phyloP scores from a whole-genome alignment of 441 rosid genomes.

The Mallotus japonicus region DNA sequence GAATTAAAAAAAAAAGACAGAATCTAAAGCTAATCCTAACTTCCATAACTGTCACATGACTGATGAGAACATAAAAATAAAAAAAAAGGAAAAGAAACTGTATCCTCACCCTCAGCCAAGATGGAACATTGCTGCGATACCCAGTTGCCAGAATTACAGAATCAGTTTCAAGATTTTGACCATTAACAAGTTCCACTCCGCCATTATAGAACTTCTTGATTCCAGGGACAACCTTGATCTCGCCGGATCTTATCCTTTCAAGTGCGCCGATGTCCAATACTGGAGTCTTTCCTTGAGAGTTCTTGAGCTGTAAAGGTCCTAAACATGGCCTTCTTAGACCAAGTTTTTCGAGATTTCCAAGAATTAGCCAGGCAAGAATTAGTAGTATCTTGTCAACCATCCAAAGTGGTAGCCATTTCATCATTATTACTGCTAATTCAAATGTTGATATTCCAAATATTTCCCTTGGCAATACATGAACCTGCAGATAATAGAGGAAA shows the following conservation, averaged over 20 bases:
- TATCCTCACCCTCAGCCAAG: conserved; percentile 70
- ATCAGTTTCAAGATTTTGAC: conserved; percentile 53
- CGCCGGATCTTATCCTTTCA: conserved; percentile 55
- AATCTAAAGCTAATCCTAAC: conserved; percentile 20
- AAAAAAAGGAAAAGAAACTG: background rate
- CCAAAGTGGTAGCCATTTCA: conserved; percentile 34
- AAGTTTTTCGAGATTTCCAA: conserved; percentile 25
- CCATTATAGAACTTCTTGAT: conserved; percentile 50
- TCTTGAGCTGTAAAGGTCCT: conserved; percentile 70
- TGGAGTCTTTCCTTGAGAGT: conserved; percentile 64
- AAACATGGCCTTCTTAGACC: conserved; percentile 30
- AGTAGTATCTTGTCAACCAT: conserved; percentile 28
- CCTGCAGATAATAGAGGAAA: conserved; percentile 8
- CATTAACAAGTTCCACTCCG: conserved; percentile 62
- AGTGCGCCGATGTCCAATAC: conserved; percentile 76
- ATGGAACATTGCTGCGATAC: conserved; percentile 86
- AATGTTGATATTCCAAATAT: conserved; percentile 34
- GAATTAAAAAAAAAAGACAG: conserved; percentile 8
- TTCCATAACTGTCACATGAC: conserved; percentile 37
- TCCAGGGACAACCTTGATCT: conserved; percentile 63
- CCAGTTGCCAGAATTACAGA: conserved; percentile 83
- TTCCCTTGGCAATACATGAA: conserved; percentile 35
- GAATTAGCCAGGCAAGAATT: conserved; percentile 24
- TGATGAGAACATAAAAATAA: conserved; percentile 6
- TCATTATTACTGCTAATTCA: conserved; percentile 23